Conservation (phyloP, 306 rosid species). For the Clitoria ternatea region DNA sequence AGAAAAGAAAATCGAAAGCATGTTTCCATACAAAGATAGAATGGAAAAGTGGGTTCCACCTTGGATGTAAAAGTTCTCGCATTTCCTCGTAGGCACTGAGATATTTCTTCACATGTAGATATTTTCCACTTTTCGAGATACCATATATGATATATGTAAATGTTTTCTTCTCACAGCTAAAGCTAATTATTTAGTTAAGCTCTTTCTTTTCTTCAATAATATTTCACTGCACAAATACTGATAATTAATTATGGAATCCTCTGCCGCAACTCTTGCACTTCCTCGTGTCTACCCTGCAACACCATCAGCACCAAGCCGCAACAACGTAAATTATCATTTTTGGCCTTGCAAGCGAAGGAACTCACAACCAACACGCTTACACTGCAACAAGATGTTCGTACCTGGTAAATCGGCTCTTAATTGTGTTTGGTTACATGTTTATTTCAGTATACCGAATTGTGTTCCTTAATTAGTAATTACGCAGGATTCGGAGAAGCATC, state of each 20-base stretch:
- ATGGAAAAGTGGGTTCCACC: conserved; percentile 29
- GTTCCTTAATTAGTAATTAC: too few species aligned
- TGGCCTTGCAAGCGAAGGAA: conserved; percentile 43
- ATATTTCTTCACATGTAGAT: conserved; percentile 45
- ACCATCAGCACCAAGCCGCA: conserved; percentile 27
- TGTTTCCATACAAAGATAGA: not conserved
- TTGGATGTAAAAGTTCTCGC: not conserved
- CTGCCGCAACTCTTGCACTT: conserved; percentile 42
- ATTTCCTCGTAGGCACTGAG: conserved; percentile 24
- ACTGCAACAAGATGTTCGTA: conserved; percentile 86
- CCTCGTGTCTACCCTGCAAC: conserved; percentile 49
- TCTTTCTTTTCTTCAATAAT: conserved; percentile 20
- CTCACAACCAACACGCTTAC: conserved; percentile 43
- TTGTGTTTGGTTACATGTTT: too few species aligned
- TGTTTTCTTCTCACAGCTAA: too few species aligned
- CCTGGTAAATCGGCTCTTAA: too few species aligned
- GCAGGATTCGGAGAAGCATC: conserved; percentile 95
- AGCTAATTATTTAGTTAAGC: too few species aligned
- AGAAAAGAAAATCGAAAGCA: not conserved
- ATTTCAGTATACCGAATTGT: not conserved
- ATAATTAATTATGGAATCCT: conserved; percentile 58
- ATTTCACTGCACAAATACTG: not conserved
- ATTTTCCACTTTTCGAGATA: conserved; percentile 22
- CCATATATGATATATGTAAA: too few species aligned
- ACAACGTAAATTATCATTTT: conserved; percentile 29